These are phyloP conservation scores for Lodderomyces parapsilosis DNA, from an alignment of 1,139 yeast species.

Conservation along the genomic window DNA sequence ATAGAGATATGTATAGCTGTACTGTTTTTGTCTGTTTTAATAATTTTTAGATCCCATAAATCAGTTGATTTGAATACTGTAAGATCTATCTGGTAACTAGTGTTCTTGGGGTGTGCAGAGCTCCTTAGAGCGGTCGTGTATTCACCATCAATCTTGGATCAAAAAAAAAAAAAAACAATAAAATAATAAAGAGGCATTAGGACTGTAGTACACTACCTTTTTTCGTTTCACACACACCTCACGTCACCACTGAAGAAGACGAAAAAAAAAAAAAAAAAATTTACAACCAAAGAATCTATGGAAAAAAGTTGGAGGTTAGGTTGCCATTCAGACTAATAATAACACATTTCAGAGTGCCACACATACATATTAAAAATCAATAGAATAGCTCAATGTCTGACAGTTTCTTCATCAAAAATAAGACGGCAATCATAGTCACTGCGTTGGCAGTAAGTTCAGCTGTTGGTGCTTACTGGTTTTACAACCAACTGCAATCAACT, in stretches of 20 bases:
- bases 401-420: slow-evolving; percentile 54
- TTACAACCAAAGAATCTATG: neutral
- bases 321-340: neutral
- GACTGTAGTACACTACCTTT: neutral
- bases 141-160: neutral
- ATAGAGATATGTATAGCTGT: slow-evolving; percentile 1
- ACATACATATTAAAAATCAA: no score
- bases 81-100: neutral
- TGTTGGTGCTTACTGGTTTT: slow-evolving; percentile 59
- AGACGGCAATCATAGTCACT: slow-evolving; percentile 55
- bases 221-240: neutral
- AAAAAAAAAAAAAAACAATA: no score
- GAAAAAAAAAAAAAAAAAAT: neutral
- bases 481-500: slow-evolving; percentile 31
- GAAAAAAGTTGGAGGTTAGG: no score
- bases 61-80: neutral
- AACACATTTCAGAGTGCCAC: no score
- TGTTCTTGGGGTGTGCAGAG: no score
- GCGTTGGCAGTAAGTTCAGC: slow-evolving; percentile 64
- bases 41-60: neutral
- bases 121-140: slow-evolving; percentile 1
- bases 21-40: neutral
- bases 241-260: neutral
- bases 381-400: slow-evolving; percentile 17
- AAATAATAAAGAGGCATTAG: no score